Base-by-base conservation (phyloP, 352 stramenopile genomes). In the Ophiocytium majus region DNA sequence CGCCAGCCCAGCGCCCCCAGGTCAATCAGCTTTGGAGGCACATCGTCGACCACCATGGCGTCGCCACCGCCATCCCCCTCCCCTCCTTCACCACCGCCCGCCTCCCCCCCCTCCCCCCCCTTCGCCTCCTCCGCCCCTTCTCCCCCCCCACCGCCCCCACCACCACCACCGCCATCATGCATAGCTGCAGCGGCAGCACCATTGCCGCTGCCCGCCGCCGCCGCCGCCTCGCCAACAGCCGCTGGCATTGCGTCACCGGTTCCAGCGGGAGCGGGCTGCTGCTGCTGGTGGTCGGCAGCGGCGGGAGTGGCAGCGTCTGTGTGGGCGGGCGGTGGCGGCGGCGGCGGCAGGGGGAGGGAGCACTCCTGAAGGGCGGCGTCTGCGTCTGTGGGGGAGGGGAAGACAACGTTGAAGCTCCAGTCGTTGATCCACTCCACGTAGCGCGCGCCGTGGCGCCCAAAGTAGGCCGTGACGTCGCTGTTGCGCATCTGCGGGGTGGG, bases 391-490 rank as follows among this genome's bases (percentile, higher is more conserved):
- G 33, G 0, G 32, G 80, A 75, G 23, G 50, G 17, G 76, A 87
- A 87, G 5, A 87, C 83, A 43, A 87, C 83, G 50, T 87, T 87
- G 75, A 87, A 87, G 9, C 66, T 82, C 83, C 83, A 87, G 81
- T 87, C 83, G 32, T 34, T 82, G 14, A 87, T 81, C 83, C 83
- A 87, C 75, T 87, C 83, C 80, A 87, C 81, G 36, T 87, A 87
- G 50, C 75, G 76, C 0, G 83, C 79, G 1, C 83, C 79, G 71
- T 81, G 83, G 50, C 71, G 35, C 23, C 79, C 49, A 50, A 87
- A 87, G 79, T 87, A 87, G 49, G 83, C 80, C 81, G 85, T 85
- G 0, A 87, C 83, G 31, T 87, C 83, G 0, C 83, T 84, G 49
- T 87, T 63, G 9, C 83, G 57, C 1, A 87, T 87, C 75, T 86